Evolutionary conservation across 1,139 yeast species (phyloP).

Genomic region (Geotrichum australiense): DNA sequence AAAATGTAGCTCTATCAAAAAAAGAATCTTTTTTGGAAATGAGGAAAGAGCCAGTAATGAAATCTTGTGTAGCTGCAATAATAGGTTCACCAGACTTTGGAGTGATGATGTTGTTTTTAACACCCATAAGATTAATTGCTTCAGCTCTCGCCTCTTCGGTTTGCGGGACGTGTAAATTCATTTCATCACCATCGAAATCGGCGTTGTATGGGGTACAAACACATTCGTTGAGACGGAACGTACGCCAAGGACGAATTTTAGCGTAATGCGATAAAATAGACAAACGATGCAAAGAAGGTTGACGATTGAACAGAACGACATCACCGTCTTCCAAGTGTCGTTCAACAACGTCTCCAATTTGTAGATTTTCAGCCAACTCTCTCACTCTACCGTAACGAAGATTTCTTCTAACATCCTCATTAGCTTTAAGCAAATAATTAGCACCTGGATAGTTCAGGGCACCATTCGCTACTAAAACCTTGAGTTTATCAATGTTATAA

Average conservation of each 20-base stretch:
- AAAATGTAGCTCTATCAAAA: slow-evolving; percentile 77
- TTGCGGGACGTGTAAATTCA: slow-evolving; percentile 98
- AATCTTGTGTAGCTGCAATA: slow-evolving; percentile 99
- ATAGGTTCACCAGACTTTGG: slow-evolving; percentile 99
- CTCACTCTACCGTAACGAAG: slow-evolving; percentile 80
- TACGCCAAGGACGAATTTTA: slow-evolving; percentile 95
- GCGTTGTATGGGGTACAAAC: slow-evolving; percentile 99
- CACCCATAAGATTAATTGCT: slow-evolving; percentile 97
- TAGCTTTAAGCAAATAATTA: slow-evolving; percentile 74
- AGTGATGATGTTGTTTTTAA: slow-evolving; percentile 84
- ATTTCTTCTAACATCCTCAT: slow-evolving; percentile 82
- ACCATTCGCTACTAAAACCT: slow-evolving; percentile 68
- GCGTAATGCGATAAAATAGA: slow-evolving; percentile 95
- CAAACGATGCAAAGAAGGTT: slow-evolving; percentile 92
- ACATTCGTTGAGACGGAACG: slow-evolving; percentile 95
- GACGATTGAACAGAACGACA: slow-evolving; percentile 91
- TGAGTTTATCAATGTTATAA: slow-evolving; percentile 74
- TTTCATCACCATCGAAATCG: slow-evolving; percentile 99
- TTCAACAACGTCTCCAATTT: slow-evolving; percentile 92
- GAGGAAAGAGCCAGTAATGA: slow-evolving; percentile 90
- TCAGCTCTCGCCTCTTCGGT: slow-evolving; percentile 99
- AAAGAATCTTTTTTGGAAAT: slow-evolving; percentile 92
- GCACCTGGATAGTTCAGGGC: slow-evolving; percentile 95
- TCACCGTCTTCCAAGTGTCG: slow-evolving; percentile 97
- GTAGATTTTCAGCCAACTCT: slow-evolving; percentile 68